These are phyloP conservation scores for Rhodotorula graminis DNA, from an alignment of 768 basidiomycete genomes.

Conservation along the genomic window DNA sequence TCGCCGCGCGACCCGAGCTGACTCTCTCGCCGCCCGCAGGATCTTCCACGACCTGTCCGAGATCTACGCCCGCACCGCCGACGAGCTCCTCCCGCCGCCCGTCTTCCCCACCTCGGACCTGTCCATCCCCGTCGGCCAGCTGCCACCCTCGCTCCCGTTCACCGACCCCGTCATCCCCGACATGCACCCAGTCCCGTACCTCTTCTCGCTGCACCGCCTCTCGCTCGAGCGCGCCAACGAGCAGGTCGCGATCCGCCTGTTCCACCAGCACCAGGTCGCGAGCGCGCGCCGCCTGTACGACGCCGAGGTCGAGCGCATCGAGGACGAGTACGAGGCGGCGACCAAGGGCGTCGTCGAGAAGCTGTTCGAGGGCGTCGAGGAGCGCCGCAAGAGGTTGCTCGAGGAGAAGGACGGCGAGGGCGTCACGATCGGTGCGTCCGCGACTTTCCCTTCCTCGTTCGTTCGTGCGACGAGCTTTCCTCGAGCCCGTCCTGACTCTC, in stretches of 20 bases:
- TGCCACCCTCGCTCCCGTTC: conserved; percentile 34
- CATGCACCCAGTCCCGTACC: conserved; percentile 43
- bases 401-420: conserved; percentile 52
- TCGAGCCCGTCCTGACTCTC: background rate
- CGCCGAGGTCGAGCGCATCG: conserved; percentile 49
- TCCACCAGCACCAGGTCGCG: conserved; percentile 49
- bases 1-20: background rate
- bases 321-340: conserved; percentile 50
- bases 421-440: conserved; percentile 47
- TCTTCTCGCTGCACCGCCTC: conserved; percentile 47
- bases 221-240: conserved; percentile 49
- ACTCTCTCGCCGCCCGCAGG: background rate
- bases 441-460: background rate
- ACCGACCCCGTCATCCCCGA: conserved; percentile 40
- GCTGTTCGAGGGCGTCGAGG: conserved; percentile 49
- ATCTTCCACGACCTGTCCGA: conserved; percentile 38
- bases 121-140: conserved; percentile 29
- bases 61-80: conserved; percentile 37
- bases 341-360: conserved; percentile 48
- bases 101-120: conserved; percentile 37
- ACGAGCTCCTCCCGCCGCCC: conserved; percentile 36
- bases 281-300: conserved; percentile 48
- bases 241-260: conserved; percentile 46
- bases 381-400: conserved; percentile 47
- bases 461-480: background rate